Evolutionary conservation across 805 yeast species (phyloP).

Genomic region (Ogataea haglerorum): DNA sequence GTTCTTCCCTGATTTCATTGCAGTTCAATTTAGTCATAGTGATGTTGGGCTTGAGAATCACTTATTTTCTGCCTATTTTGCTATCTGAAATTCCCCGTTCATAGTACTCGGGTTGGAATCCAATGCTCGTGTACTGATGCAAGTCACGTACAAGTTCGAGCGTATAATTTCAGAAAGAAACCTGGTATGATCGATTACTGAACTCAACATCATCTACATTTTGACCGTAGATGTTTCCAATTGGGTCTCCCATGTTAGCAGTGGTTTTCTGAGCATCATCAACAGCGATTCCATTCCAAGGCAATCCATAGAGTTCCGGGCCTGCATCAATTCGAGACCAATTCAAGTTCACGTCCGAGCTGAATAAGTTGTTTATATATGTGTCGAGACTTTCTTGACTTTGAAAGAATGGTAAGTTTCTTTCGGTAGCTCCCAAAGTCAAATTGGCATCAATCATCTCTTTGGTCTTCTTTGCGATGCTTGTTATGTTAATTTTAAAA

Average conservation of each 20-base stretch:
- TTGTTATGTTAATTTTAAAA: background rate
- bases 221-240: background rate
- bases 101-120: too few species aligned
- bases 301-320: background rate
- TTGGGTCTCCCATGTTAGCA: background rate
- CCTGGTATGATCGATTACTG: too few species aligned
- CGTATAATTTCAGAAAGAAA: too few species aligned
- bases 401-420: slow-evolving; percentile 4
- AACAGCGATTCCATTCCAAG: background rate
- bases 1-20: too few species aligned
- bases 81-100: too few species aligned
- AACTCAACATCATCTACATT: too few species aligned
- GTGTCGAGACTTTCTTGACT: slow-evolving; percentile 2
- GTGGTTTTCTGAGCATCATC: background rate
- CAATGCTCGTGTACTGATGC: too few species aligned
- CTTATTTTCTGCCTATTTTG: too few species aligned
- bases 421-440: slow-evolving; percentile 7
- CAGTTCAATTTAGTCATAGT: too few species aligned
- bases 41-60: too few species aligned
- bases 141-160: too few species aligned
- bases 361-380: slow-evolving; percentile 4
- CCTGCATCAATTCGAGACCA: slow-evolving; percentile 1
- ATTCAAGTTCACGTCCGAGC: background rate
- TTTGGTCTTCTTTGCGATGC: background rate
- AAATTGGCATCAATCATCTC: background rate